These are phyloP conservation scores for Amanita exitialis DNA, from an alignment of 768 basidiomycete species.

Conservation along the genomic window DNA sequence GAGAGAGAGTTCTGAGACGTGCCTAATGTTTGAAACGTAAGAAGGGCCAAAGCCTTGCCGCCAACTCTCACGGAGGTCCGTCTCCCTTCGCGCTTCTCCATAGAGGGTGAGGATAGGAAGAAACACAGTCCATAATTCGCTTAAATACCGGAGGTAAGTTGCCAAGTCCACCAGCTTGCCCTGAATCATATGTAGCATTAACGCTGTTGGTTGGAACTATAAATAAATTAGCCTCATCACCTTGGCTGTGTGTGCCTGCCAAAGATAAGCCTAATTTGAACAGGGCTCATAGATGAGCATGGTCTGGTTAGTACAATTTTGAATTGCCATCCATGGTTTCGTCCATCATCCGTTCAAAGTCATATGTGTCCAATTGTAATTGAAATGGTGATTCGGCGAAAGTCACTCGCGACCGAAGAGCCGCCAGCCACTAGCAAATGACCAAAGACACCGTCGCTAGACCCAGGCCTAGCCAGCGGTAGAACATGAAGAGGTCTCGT, in stretches of 20 bases:
- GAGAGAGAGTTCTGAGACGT: not conserved
- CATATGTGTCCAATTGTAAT: too few species aligned
- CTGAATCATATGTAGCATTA: not conserved
- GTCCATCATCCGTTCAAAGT: too few species aligned
- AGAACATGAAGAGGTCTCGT: not conserved
- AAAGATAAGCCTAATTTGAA: not conserved
- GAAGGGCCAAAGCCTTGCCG: constrained; percentile 12
- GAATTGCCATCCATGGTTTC: too few species aligned
- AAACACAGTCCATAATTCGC: not conserved
- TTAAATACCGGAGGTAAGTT: not conserved
- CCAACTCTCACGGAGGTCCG: not conserved
- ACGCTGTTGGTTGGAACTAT: not conserved
- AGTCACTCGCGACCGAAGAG: too few species aligned
- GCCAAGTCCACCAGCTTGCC: constrained; percentile 6
- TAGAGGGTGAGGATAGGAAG: not conserved
- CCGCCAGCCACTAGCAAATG: too few species aligned
- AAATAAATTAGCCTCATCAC: not conserved
- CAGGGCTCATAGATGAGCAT: too few species aligned
- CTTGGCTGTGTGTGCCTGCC: not conserved
- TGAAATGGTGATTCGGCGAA: too few species aligned
- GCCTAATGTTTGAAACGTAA: constrained; percentile 27
- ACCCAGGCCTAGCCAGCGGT: too few species aligned
- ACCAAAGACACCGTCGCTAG: too few species aligned
- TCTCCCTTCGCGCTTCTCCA: not conserved
- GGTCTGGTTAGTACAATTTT: too few species aligned